Evolutionary conservation across 2,329 filamentous ascomycete species (phyloP).

Genomic region (Phoma sp.): DNA sequence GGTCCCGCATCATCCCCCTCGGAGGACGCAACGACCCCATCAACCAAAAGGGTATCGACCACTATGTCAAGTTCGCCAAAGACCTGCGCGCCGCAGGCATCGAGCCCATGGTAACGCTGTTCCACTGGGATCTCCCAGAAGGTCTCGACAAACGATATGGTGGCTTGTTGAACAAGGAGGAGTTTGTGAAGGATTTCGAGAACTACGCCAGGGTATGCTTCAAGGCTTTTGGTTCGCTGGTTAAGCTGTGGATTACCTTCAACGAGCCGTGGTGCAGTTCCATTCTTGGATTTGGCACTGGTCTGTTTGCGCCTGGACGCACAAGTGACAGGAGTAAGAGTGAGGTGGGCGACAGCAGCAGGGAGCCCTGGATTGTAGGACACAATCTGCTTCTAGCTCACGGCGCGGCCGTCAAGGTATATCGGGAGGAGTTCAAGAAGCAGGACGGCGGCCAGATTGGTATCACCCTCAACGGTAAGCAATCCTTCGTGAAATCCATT

Average conservation of each 20-base stretch:
- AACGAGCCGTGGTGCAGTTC: slow-evolving; percentile 89
- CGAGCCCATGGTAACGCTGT: slow-evolving; percentile 79
- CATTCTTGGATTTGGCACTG: slow-evolving; percentile 78
- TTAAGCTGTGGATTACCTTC: slow-evolving; percentile 89
- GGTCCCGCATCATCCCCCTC: slow-evolving; percentile 82
- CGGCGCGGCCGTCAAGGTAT: slow-evolving; percentile 78
- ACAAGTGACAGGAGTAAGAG: slow-evolving; percentile 77
- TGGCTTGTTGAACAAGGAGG: slow-evolving; percentile 77
- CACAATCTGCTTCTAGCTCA: slow-evolving; percentile 83
- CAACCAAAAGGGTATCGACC: slow-evolving; percentile 77
- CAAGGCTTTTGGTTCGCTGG: slow-evolving; percentile 72
- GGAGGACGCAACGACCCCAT: slow-evolving; percentile 81
- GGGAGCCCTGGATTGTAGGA: slow-evolving; percentile 82
- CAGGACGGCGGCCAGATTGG: slow-evolving; percentile 77
- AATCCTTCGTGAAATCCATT: slow-evolving; percentile 23
- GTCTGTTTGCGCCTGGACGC: slow-evolving; percentile 81
- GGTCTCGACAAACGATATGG: slow-evolving; percentile 80
- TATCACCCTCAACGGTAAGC: slow-evolving; percentile 80
- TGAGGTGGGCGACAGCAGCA: slow-evolving; percentile 72
- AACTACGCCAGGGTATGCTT: slow-evolving; percentile 80
- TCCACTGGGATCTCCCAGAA: slow-evolving; percentile 88
- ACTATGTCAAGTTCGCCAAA: slow-evolving; percentile 80
- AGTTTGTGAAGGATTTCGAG: slow-evolving; percentile 83
- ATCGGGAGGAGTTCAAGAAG: slow-evolving; percentile 80
- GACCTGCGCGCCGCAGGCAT: slow-evolving; percentile 78